Evolutionary conservation across 257 asterid genomes (phyloP), one percentile per base, ranked within the genome.

Genomic region (Solanum tarijense): DNA sequence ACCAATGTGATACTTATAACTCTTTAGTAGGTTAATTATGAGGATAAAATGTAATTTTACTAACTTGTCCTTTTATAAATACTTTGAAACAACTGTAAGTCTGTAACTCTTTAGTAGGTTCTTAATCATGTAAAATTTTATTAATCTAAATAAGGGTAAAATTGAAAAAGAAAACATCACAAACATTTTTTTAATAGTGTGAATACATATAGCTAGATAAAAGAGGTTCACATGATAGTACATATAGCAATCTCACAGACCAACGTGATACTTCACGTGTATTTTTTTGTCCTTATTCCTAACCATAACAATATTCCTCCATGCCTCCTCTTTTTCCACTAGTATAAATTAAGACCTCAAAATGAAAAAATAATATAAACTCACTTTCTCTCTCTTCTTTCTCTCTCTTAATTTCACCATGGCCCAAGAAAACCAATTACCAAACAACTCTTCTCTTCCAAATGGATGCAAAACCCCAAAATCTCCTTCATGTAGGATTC

Each of bases 401-500:
- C 23, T 27, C 69, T 11, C 72, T n/a, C 72, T 65, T n/a, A n/a
- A 65, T 25, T 65, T 65, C 72, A 60, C 31, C 41, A 94, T 92
- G 96, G 87, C 95, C 38, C 69, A 38, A 36, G 73, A 86, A 32
- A 31, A 9, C 60, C 58, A 68, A 32, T 32, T 84, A 29, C 88
- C 92, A 18, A 31, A 21, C 35, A 86, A 32, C 31, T 60, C 83
- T 84, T 41, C 74, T 34, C 76, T 60, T 60, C 68, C 87, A 87
- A 92, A 88, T 2, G 86, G 82, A 12, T 94, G 92, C 83, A 92
- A 25, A 39, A 94, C 98, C 2, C 96, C 98, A 12, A 91, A 84
- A 85, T 92, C 94, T 12, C 91, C 95, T 16, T 82, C 69, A n/a
- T 76, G 90, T 87, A 90, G 86, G 91, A 92, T 94, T 86, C 94